Conservation (phyloP, 2,329 filamentous ascomycete genomes). For the Claviceps cyperi region DNA sequence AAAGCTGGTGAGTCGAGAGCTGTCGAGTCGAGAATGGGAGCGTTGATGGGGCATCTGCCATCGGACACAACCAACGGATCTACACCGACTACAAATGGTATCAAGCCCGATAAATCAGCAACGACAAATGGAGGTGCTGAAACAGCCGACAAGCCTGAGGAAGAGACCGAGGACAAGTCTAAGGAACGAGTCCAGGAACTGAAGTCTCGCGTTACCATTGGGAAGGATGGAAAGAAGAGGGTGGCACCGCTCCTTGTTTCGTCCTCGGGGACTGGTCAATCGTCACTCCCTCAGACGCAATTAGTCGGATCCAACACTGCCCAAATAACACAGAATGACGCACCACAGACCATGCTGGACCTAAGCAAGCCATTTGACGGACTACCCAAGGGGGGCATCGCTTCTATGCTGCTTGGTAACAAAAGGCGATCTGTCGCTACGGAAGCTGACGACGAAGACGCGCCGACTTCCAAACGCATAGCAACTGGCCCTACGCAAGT, state of each 20-base stretch:
- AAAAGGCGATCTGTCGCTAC: conserved; percentile 68
- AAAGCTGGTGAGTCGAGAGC: conserved; percentile 82
- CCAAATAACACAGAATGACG: conserved; percentile 50
- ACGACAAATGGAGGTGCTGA: conserved; percentile 25
- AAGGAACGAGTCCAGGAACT: conserved; percentile 44
- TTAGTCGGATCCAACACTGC: conserved; percentile 62
- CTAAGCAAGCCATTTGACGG: conserved; percentile 90
- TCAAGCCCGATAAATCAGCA: conserved; percentile 29
- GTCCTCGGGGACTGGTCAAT: conserved; percentile 72
- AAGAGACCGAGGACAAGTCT: conserved; percentile 38
- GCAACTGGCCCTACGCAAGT: conserved; percentile 59
- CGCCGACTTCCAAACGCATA: conserved; percentile 31
- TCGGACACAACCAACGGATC: conserved; percentile 36
- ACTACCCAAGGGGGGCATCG: conserved; percentile 75
- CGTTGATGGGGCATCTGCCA: conserved; percentile 80
- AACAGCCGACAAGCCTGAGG: conserved; percentile 17
- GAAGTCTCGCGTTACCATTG: conserved; percentile 86
- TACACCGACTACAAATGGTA: conserved; percentile 33
- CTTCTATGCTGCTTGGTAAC: conserved; percentile 77
- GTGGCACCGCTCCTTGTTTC: conserved; percentile 87
- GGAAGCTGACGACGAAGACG: conserved; percentile 60
- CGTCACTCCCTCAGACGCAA: conserved; percentile 77
- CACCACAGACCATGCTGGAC: conserved; percentile 72
- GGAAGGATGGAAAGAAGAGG: conserved; percentile 92
- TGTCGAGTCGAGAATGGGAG: conserved; percentile 91